Conservation (phyloP, 768 basidiomycete species). For the Sarcomyxa edulis region DNA sequence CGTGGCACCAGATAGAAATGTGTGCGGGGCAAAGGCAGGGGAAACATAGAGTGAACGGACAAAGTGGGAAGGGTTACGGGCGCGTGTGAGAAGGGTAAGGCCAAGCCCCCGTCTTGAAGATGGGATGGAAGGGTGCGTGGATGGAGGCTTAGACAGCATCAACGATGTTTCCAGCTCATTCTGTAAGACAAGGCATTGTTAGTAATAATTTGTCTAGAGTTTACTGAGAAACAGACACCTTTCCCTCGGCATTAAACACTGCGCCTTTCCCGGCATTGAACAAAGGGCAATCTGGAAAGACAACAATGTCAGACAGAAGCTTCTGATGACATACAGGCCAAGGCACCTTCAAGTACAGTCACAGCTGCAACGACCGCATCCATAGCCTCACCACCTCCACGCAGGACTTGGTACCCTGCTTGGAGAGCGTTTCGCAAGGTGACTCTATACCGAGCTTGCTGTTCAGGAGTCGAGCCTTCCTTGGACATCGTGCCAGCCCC, state of each 20-base stretch:
- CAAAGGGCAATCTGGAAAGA: slow-evolving; percentile 55
- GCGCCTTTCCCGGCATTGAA: slow-evolving; percentile 82
- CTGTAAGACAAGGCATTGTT: slow-evolving; percentile 26
- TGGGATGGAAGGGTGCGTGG: slow-evolving; percentile 55
- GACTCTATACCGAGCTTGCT: slow-evolving; percentile 51
- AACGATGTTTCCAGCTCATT: slow-evolving; percentile 80
- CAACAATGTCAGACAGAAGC: not conserved
- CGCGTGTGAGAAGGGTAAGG: slow-evolving; percentile 58
- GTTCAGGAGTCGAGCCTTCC: slow-evolving; percentile 51
- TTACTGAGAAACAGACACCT: slow-evolving; percentile 36
- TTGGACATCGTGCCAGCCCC: slow-evolving; percentile 71
- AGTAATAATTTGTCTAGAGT: slow-evolving; percentile 1
- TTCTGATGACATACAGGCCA: not conserved
- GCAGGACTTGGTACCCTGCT: slow-evolving; percentile 61
- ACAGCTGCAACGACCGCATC: slow-evolving; percentile 79
- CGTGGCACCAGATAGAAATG: slow-evolving; percentile 62
- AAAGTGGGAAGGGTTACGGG: slow-evolving; percentile 70
- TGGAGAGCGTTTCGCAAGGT: slow-evolving; percentile 49
- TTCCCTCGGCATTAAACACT: slow-evolving; percentile 77
- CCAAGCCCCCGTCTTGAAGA: slow-evolving; percentile 56
- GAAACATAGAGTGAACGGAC: slow-evolving; percentile 66
- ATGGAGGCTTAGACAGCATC: slow-evolving; percentile 76
- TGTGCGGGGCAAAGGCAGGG: slow-evolving; percentile 57
- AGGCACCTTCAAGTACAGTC: slow-evolving; percentile 61
- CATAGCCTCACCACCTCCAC: slow-evolving; percentile 72